Base-by-base conservation (phyloP, 768 basidiomycete species). In the Hericium erinaceus region DNA sequence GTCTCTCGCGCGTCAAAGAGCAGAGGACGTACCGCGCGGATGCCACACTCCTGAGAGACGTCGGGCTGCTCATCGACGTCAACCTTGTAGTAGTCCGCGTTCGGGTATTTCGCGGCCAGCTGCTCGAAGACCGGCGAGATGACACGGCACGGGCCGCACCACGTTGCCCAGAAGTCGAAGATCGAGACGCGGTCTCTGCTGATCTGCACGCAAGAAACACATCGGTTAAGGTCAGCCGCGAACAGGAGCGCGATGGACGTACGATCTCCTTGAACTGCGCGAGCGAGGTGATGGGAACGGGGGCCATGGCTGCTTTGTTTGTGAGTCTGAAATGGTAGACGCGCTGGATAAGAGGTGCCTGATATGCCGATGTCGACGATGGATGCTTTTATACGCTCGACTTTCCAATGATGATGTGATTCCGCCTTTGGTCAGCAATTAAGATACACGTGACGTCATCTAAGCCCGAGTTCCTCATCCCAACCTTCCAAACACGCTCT, bases 81-180 rank as follows among this genome's bases (percentile, higher is more conserved):
- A 57, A 90, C 82, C 67, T 86, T 87, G 76, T 84, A 87, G 68
- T 88, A 85, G 16, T 76, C 74, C 56, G 86, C 66, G 12, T 66
- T 71, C 2, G 69, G 59, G 54, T 63, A 61, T 11, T 64, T 46
- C 0, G 71, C 61, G 3, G 81, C 74, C n/a, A 84, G 65, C 60
- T 77, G 73, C 68, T 86, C 82, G 62, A 87, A 82, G 44, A 84
- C 65, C 55, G 87, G 87, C 18, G 79, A 79, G 70, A 89, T 87
- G 41, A 75, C 60, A 57, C 71, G 75, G 80, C 86, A 88, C 13
- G 86, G 85, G 15, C 84, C 84, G 69, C 83, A 88, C 87, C 87
- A 88, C 2, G 80, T 78, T 41, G 87, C 87, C 83, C 83, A 86
- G 72, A 89, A 88, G 70, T 89, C 85, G 65, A 89, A 74, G 16